Percentiles rank a stretch among this genome's conserved stretches.
These are phyloP conservation scores for Suillus placidus DNA, from an alignment of 768 basidiomycete genomes.

Conservation along the genomic window DNA sequence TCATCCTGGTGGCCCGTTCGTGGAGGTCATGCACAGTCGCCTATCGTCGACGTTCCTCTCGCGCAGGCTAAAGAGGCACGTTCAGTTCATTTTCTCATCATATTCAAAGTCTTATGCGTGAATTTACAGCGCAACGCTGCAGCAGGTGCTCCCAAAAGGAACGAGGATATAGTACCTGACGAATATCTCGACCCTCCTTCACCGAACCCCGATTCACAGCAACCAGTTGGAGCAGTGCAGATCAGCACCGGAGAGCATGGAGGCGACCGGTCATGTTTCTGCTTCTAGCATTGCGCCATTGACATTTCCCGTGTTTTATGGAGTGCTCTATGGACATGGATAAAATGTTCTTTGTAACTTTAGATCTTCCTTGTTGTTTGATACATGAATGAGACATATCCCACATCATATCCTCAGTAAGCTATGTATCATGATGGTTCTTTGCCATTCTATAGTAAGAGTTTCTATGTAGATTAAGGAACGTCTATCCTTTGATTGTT, in stretches of 20 bases:
- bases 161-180: background rate
- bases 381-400: background rate
- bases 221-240: background rate
- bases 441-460: background rate
- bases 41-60: background rate
- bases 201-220: background rate
- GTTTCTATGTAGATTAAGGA: background rate
- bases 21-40: background rate
- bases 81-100: background rate
- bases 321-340: background rate
- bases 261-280: background rate
- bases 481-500: background rate
- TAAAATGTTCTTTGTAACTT: background rate
- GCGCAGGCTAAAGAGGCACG: background rate
- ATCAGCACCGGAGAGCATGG: background rate
- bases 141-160: background rate
- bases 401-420: too few relatives aligned
- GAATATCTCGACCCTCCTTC: background rate
- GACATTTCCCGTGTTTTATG: background rate
- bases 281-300: background rate
- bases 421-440: too few relatives aligned
- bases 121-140: background rate
- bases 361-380: background rate
- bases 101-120: background rate
- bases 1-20: background rate